Evolutionary conservation across 2,329 filamentous ascomycete species (phyloP), one percentile per base, ranked within the genome.

Genomic region (Chaetomium sp.): DNA sequence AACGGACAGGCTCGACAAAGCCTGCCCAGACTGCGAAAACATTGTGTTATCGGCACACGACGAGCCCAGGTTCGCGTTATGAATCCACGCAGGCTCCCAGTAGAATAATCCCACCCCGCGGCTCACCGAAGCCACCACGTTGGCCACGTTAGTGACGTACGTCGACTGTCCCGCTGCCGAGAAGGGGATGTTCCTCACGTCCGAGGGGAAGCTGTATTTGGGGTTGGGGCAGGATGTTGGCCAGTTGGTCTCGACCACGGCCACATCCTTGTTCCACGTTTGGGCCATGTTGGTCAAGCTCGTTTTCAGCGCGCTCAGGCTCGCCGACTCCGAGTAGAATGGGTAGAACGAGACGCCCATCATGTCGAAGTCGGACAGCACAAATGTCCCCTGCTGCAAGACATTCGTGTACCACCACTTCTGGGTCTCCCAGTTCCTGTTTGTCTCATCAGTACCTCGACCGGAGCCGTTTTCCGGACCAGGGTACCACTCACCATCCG

Each of bases 271-370:
- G 9, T 81, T 82, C 79, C 86, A 92, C 4, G 79, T 82, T 50
- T 75, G 80, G 13, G 83, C 83, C 80, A 92, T 83, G 63, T 86
- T 87, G 4, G 73, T 78, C 64, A 92, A 72, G 19, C 81, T 84
- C 0, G 78, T 78, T 70, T 83, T 79, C 38, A 92, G 80, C 10
- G 80, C 78, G 0, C 83, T 75, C 0, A 91, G 79, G 0, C 85
- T 88, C 0, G 89, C 89, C 1, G 72, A 78, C 0, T 78, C 73
- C 72, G 82, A 84, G 76, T 89, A 91, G 76, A 91, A 92, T 0
- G 90, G 90, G 72, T 92, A 92, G 77, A 87, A 92, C 0, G 85
- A 88, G 0, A 92, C 84, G 7, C 88, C 90, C 78, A 91, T 90
- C 68, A 89, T 82, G 74, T 92, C 89, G 65, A 87, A 91, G 68